These are phyloP conservation scores for Trichoderma endophyticum DNA, from an alignment of 2,329 filamentous ascomycete genomes.

Conservation along the genomic window DNA sequence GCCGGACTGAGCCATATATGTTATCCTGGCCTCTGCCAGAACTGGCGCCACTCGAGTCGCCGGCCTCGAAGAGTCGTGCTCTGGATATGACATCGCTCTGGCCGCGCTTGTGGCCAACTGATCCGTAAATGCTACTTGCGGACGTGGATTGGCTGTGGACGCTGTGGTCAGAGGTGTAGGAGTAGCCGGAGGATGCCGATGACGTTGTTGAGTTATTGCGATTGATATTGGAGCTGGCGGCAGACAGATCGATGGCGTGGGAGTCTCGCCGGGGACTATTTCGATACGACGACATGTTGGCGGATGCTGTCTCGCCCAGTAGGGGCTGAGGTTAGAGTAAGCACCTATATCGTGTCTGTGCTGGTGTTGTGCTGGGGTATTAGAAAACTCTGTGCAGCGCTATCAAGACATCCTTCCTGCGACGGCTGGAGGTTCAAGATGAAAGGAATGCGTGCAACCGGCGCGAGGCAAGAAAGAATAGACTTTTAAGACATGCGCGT, in stretches of 20 bases:
- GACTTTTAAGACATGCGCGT: conserved; percentile 26
- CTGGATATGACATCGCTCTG: conserved; percentile 65
- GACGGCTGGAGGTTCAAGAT: conserved; percentile 18
- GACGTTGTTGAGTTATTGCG: conserved; percentile 68
- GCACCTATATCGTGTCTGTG: conserved; percentile 1
- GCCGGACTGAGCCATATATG: conserved; percentile 68
- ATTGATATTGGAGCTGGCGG: conserved; percentile 43
- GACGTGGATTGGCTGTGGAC: conserved; percentile 63
- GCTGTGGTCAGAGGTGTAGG: conserved; percentile 57
- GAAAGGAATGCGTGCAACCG: conserved; percentile 19
- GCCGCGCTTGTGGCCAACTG: conserved; percentile 65
- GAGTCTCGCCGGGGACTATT: conserved; percentile 58
- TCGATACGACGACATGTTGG: conserved; percentile 52
- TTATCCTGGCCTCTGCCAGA: conserved; percentile 52
- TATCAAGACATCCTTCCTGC: conserved; percentile 34
- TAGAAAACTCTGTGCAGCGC: conserved; percentile 24
- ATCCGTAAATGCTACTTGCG: conserved; percentile 58
- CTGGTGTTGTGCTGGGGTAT: conserved; percentile 18
- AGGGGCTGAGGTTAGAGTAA: conserved; percentile 18
- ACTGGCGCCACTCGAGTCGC: conserved; percentile 39
- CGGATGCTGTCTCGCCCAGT: conserved; percentile 24
- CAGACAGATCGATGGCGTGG: conserved; percentile 45
- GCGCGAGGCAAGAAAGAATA: conserved; percentile 22
- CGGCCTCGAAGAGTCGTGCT: conserved; percentile 47
- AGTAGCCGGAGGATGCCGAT: conserved; percentile 67